Evolutionary conservation across 805 yeast genomes (phyloP).

Genomic region (Wickerhamomyces rabaulensis): DNA sequence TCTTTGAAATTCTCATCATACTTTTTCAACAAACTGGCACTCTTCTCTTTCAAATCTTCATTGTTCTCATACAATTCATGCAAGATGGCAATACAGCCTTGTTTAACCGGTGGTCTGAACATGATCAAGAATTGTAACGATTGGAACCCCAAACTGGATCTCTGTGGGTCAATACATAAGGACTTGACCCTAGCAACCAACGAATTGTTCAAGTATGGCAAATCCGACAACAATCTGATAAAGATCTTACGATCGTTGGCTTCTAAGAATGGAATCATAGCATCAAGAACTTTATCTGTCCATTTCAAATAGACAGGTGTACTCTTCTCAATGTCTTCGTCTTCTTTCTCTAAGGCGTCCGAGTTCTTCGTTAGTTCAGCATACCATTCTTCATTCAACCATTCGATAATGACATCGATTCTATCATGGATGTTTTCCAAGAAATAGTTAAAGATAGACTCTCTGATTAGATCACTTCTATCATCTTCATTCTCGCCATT

Average conservation of each 20-base stretch:
- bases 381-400: conserved; percentile 97
- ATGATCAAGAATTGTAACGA: conserved; percentile 77
- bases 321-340: conserved; percentile 13
- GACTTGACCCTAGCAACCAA: conserved; percentile 64
- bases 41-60: conserved; percentile 45
- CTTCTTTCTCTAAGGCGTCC: conserved; percentile 19
- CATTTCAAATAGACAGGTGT: conserved; percentile 60
- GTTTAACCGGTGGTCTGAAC: conserved; percentile 83
- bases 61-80: conserved; percentile 41
- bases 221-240: conserved; percentile 77
- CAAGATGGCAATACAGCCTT: conserved; percentile 43
- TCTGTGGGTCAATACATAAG: conserved; percentile 78
- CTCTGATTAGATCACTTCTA: conserved; percentile 59
- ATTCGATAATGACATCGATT: conserved; percentile 73
- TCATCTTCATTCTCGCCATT: conserved; percentile 27
- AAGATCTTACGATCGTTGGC: conserved; percentile 74
- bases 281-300: conserved; percentile 68
- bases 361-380: conserved; percentile 37
- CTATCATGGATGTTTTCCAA: conserved; percentile 66
- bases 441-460: conserved; percentile 66
- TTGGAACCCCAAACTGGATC: conserved; percentile 75
- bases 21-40: conserved; percentile 41
- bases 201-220: conserved; percentile 66
- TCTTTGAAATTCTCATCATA: conserved; percentile 26
- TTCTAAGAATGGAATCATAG: conserved; percentile 80